Base-by-base conservation (phyloP, 768 basidiomycete genomes). In the Suillus alpinus region DNA sequence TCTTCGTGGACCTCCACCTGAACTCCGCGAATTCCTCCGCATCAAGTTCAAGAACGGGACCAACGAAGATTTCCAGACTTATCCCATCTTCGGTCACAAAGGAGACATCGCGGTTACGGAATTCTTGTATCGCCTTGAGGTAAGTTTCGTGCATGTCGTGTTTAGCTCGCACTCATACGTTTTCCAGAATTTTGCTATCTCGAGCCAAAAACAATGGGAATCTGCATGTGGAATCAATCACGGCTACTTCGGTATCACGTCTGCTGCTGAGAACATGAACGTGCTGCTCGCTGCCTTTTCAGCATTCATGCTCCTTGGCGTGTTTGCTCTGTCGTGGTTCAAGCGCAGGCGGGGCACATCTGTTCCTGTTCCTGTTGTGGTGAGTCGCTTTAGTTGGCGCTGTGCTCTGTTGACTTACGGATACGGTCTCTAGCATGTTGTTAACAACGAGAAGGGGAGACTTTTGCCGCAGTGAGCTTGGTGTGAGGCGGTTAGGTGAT, bases 1-100 rank as follows among this genome's bases (percentile, higher is more conserved):
- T 63, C 83, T 88, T 69, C 85, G 87, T 46, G 87, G 88, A 20
- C 82, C 84, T 57, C 85, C 86, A n/a, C 88, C 88, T 13, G 89
- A 91, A 62, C 77, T 83, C 67, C 86, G 89, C 51, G 88, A 91
- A 76, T 91, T 91, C 78, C 78, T 93, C 65, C 86, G 90, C 62
- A 80, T 92, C 83, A 87, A 83, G 73, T 91, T 91, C 83, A 88
- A 85, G 81, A 92, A 92, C 70, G 89, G 91, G 36, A 91, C 91
- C 20, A 66, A 78, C 44, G 76, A 74, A 51, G 76, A 77, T 64
- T 89, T 89, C 78, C 71, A 81, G 57, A 85, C 85, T 36, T 67
- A 90, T 66, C 84, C 87, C 64, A 83, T 87, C 70, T 92, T 92
- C 70, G 87, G 82, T 43, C 85, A 88, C 75, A 77, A 83, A 50